Evolutionary conservation across 2,329 filamentous ascomycete genomes (phyloP).

Genomic region (Endothia cerciana): DNA sequence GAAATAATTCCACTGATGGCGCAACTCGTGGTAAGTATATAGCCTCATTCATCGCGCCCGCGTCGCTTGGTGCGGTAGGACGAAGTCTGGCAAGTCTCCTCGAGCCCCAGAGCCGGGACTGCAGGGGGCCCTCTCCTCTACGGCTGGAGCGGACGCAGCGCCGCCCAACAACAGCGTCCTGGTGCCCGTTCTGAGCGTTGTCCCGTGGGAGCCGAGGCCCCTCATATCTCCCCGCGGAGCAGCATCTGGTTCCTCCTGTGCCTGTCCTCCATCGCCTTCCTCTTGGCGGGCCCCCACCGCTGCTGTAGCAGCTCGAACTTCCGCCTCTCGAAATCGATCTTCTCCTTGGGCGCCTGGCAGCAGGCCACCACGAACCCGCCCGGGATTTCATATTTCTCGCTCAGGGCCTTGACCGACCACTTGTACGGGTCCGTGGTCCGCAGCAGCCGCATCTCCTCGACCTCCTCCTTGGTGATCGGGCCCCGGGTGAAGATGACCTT

Average conservation of each 20-base stretch:
- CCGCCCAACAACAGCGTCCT: background rate
- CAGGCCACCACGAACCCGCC: slow-evolving; percentile 62
- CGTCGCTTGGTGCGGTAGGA: background rate
- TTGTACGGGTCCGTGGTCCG: slow-evolving; percentile 55
- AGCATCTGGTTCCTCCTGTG: slow-evolving; percentile 57
- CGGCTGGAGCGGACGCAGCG: background rate
- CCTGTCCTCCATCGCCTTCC: slow-evolving; percentile 59
- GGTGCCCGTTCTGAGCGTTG: background rate
- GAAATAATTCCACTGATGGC: slow-evolving; percentile 6
- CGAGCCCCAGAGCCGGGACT: background rate
- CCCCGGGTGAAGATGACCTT: slow-evolving; percentile 34
- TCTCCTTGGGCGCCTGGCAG: slow-evolving; percentile 52
- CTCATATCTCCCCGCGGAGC: slow-evolving; percentile 54
- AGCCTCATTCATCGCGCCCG: background rate
- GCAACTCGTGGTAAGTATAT: slow-evolving; percentile 3
- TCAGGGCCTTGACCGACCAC: slow-evolving; percentile 59
- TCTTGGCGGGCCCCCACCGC: slow-evolving; percentile 62
- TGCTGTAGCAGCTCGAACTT: slow-evolving; percentile 53
- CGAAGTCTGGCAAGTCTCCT: background rate
- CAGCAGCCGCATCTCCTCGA: slow-evolving; percentile 63
- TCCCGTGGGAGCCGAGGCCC: background rate
- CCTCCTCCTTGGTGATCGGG: slow-evolving; percentile 58
- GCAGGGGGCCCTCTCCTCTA: background rate
- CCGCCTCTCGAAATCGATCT: slow-evolving; percentile 50
- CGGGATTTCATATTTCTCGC: slow-evolving; percentile 59